Base-by-base conservation (phyloP, 345 rosid genomes). In the Abelmoschus esculentus region DNA sequence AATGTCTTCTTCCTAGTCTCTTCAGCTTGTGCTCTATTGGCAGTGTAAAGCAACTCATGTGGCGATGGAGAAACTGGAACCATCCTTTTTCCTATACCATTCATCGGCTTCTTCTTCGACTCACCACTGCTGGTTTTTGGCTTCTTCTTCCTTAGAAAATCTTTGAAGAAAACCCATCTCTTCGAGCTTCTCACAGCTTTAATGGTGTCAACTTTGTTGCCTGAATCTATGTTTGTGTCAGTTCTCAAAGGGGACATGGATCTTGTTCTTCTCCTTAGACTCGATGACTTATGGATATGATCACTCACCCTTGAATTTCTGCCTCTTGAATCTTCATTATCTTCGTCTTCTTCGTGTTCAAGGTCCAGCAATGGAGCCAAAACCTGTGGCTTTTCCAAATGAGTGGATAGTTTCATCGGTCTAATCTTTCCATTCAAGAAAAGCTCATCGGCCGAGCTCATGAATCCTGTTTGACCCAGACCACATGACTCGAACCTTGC, bases 1-100 rank as follows among this genome's bases (percentile, higher is more conserved):
- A 81, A 91, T 0, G 99, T 95, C 81, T 83, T 91, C 89, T 88
- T 95, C 86, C 86, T 95, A 93, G 90, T 79, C 83, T 91, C 99
- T 77, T 91, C 97, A 17, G 96, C 93, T 34, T 95, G 97, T 34
- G 97, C 96, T 83, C 91, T 85, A 61, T 87, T 87, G 2, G 90
- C 81, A 7, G 90, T 91, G 82, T 95, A 95, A 79, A 89, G 96
- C 53, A 95, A 32, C 82, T 95, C 99, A 53, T 90, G 99, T 1
- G 96, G 87, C 19, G 99, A 91, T 10, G 83, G 80, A 6, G 92
- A 91, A 19, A 80, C 72, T 9, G 95, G 91, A 19, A 80, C 73
- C 70, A 96, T 91, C 47, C 89, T 86, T 1, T 54, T 54, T 3
- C 57, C 57, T 53, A 83, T 75, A 9, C 81, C 86, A 61, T 86